These are phyloP conservation scores for Ogataea sp. DNA, from an alignment of 805 yeast species.

Conservation along the genomic window DNA sequence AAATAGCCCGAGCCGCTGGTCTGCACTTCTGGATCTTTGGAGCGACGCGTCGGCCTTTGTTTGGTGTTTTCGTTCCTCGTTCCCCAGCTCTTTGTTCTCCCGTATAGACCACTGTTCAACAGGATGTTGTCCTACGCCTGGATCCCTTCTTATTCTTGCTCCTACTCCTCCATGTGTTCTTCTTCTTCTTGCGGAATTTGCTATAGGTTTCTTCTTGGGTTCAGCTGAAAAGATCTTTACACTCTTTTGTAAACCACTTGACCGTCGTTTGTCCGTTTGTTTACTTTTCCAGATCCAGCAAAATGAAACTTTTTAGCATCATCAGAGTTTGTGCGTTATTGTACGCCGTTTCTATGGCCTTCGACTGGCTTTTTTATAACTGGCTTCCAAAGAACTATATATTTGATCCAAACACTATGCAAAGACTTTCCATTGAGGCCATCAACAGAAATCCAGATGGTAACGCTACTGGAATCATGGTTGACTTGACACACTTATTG, in stretches of 20 bases:
- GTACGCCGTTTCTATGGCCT: constrained; percentile 1
- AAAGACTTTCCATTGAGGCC: constrained; percentile 47
- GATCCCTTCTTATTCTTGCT: too few species aligned
- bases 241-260: too few species aligned
- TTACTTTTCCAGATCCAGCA: too few species aligned
- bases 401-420: constrained; percentile 61
- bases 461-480: constrained; percentile 55
- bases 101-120: too few species aligned
- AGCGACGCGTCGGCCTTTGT: too few species aligned
- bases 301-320: neutral
- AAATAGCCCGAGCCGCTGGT: too few species aligned
- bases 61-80: too few species aligned
- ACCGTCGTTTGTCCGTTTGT: too few species aligned
- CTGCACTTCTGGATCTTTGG: too few species aligned
- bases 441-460: constrained; percentile 45
- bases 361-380: constrained; percentile 37
- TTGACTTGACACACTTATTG: constrained; percentile 51
- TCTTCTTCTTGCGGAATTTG: neutral
- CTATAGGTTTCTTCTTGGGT: neutral
- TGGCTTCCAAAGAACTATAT: constrained; percentile 68
- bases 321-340: neutral
- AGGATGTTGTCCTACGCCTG: too few species aligned
- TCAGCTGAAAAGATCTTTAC: too few species aligned
- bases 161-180: neutral
- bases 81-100: too few species aligned